These are phyloP conservation scores for Mycena epipterygia DNA, from an alignment of 768 basidiomycete species.

Conservation along the genomic window DNA sequence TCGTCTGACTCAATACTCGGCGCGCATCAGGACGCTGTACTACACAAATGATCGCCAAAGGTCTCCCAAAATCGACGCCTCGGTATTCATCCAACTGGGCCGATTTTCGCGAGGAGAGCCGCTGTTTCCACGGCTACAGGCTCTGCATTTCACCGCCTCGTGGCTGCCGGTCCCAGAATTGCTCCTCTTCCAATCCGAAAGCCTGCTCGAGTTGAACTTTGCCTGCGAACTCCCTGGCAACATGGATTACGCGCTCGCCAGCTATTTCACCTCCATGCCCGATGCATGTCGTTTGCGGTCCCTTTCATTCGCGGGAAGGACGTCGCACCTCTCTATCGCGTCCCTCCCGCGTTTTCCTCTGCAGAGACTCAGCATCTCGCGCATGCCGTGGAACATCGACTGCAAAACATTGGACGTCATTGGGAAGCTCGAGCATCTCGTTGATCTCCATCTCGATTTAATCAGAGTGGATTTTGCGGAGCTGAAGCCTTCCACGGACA, in stretches of 20 bases:
- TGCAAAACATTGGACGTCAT: neutral
- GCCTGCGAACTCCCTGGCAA: neutral
- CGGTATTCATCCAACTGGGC: neutral
- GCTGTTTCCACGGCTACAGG: neutral
- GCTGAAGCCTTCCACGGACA: neutral
- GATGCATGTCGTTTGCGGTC: neutral
- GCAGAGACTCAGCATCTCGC: neutral
- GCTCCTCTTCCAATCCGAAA: neutral
- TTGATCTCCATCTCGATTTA: neutral
- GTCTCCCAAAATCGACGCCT: neutral
- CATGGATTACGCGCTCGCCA: neutral
- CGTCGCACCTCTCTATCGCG: neutral
- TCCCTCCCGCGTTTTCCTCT: neutral
- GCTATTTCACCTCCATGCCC: neutral
- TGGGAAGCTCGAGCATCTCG: neutral
- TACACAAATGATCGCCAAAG: neutral
- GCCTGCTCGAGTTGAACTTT: neutral
- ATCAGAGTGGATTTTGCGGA: neutral
- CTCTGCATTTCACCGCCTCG: neutral
- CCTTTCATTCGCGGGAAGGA: neutral
- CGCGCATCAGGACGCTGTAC: neutral
- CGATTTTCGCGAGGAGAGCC: neutral
- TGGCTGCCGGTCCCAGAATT: neutral
- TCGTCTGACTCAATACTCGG: neutral
- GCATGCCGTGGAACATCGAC: neutral